Evolutionary conservation across 2,329 filamentous ascomycete species (phyloP), one percentile per base, ranked within the genome.

Genomic region (Fusarium oligoseptatum): DNA sequence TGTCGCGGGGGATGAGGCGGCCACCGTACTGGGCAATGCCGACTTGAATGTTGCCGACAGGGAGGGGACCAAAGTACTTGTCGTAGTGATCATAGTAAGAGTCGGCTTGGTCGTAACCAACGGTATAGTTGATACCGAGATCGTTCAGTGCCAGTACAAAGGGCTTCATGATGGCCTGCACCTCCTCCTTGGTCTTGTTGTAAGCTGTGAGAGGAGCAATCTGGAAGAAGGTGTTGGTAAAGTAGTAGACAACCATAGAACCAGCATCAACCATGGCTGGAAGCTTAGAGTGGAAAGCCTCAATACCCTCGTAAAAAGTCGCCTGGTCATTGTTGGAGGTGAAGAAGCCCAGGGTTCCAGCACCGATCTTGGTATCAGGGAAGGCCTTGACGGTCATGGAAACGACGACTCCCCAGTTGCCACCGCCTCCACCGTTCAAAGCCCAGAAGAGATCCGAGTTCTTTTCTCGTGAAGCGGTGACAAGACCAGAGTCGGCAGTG

Each of bases 391-490:
- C 82, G 0, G 88, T 91, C 79, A 91, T 83, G 3, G 87, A 88
- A 24, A 86, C 78, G 3, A 92, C 88, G 3, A 91, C 83, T 4
- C 85, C 90, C 72, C 87, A 92, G n/a, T 85, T 91, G 17, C 89
- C 88, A 6, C 86, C 87, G 1, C 91, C 90, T 1, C 90, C 90
- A 2, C 90, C 90, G 45, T 84, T 84, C 1, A 92, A 81, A 3
- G 90, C 91, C 90, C 90, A 93, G 81, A 89, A 92, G 3, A 93
- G 83, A 60, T 92, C 90, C 0, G 82, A 62, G 69, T 92, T 88
- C 32, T 86, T 66, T 0, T 78, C 77, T 4, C 81, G 84, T 4
- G 83, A 87, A 0, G 89, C 89, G 3, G 79, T 85, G 1, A 90
- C 70, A 15, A 86, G 72, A 17, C 83, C 66, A 1, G 90, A 89